These are phyloP conservation scores for Paracorniculantispora psalliotae DNA, from an alignment of 2,329 filamentous ascomycete species.

Conservation along the genomic window DNA sequence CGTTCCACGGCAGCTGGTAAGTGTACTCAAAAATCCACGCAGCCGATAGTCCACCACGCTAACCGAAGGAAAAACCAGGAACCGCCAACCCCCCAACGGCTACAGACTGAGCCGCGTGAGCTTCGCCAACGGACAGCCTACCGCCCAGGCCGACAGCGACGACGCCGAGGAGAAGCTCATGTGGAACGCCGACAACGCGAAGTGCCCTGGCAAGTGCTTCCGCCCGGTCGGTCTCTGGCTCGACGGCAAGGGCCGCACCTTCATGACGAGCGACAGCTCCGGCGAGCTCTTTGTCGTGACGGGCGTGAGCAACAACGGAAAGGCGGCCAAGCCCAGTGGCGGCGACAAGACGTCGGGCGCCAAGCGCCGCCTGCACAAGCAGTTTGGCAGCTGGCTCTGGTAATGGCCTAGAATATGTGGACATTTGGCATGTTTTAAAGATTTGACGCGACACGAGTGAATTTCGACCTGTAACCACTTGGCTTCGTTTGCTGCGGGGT, in stretches of 20 bases:
- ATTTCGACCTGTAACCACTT: not conserved
- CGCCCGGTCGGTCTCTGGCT: conserved; percentile 45
- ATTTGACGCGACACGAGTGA: not conserved
- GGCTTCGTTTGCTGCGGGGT: not conserved
- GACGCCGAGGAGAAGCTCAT: conserved; percentile 43
- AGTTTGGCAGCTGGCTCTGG: conserved; percentile 2
- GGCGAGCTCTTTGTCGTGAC: conserved; percentile 50
- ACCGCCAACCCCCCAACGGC: conserved; percentile 30
- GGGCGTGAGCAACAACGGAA: conserved; percentile 5
- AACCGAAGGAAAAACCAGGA: conserved; percentile 22
- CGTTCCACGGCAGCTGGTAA: conserved; percentile 58
- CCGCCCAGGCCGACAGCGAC: conserved; percentile 29
- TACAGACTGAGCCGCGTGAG: conserved; percentile 34
- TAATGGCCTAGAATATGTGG: not conserved
- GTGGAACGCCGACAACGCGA: conserved; percentile 40
- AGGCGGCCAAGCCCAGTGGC: not conserved
- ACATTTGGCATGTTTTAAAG: too few species aligned
- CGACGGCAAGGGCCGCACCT: conserved; percentile 39
- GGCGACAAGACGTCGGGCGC: conserved; percentile 1
- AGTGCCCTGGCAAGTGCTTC: conserved; percentile 46
- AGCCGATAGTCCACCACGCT: too few species aligned
- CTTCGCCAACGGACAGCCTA: conserved; percentile 33
- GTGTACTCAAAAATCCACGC: too few species aligned
- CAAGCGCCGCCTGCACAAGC: not conserved
- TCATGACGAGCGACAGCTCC: conserved; percentile 48